Conservation (phyloP, 83 land plant species). For the Isoetes engelmannii region DNA sequence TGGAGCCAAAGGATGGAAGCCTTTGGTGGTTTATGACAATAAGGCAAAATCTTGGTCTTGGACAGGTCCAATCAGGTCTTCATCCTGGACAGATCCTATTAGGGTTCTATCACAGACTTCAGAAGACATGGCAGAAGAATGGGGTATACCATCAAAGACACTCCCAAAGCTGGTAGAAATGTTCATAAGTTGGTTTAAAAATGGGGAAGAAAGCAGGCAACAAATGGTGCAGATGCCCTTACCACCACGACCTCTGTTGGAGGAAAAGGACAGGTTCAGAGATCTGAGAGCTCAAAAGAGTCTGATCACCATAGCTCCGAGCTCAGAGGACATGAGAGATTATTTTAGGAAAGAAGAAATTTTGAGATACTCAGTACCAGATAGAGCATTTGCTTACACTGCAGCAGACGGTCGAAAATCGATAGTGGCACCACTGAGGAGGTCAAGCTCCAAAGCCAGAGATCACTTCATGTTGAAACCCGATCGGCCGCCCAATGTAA, state of each 20-base stretch:
- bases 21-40: slow-evolving; percentile 62
- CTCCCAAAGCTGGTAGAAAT: slow-evolving; percentile 88
- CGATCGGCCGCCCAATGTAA: slow-evolving; percentile 95
- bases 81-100: neutral
- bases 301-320: slow-evolving; percentile 70
- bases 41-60: slow-evolving; percentile 73
- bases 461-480: slow-evolving; percentile 96
- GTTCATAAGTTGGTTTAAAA: slow-evolving; percentile 92
- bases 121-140: slow-evolving; percentile 56
- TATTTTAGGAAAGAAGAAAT: slow-evolving; percentile 86
- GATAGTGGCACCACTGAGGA: slow-evolving; percentile 93
- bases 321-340: slow-evolving; percentile 81
- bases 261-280: slow-evolving; percentile 93
- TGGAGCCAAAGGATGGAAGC: slow-evolving; percentile 93
- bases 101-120: slow-evolving; percentile 28
- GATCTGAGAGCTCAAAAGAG: slow-evolving; percentile 98
- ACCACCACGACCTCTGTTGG: slow-evolving; percentile 61
- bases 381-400: slow-evolving; percentile 89
- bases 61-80: slow-evolving; percentile 49
- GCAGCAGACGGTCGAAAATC: slow-evolving; percentile 87
- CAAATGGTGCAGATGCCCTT: slow-evolving; percentile 81
- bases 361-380: slow-evolving; percentile 87
- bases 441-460: slow-evolving; percentile 92
- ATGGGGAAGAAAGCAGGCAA: slow-evolving; percentile 83
- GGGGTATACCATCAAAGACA: slow-evolving; percentile 86